Conservation (phyloP, 2,329 filamentous ascomycete species). For the Proliferodiscus dingleyae region DNA sequence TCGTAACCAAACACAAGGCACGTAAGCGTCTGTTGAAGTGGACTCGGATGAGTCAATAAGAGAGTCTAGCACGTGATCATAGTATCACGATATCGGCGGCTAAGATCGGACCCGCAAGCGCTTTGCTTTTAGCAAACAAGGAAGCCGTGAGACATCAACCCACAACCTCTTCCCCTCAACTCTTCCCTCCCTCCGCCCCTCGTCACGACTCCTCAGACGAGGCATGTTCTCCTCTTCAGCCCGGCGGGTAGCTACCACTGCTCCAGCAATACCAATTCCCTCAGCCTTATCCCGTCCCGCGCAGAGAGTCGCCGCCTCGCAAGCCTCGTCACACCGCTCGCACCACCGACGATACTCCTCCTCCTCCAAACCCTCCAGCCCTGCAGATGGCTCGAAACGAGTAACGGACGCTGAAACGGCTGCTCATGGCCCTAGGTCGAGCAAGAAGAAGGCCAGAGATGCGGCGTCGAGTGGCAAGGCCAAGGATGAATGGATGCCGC, state of each 20-base stretch:
- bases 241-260: slow-evolving; percentile 26
- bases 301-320: slow-evolving; percentile 23
- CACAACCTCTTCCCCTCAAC: not conserved
- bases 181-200: not conserved
- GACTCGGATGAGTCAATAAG: no score
- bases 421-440: slow-evolving; percentile 37
- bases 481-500: slow-evolving; percentile 44
- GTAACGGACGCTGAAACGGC: slow-evolving; percentile 14
- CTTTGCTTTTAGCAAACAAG: not conserved
- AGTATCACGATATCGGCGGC: not conserved
- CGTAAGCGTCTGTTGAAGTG: no score
- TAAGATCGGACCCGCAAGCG: not conserved
- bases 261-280: slow-evolving; percentile 24
- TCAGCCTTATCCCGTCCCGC: slow-evolving; percentile 22
- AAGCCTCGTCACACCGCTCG: slow-evolving; percentile 26
- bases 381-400: slow-evolving; percentile 31
- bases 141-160: not conserved
- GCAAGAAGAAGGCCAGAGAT: slow-evolving; percentile 54
- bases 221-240: slow-evolving; percentile 33
- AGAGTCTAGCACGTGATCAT: no score
- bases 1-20: no score
- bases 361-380: slow-evolving; percentile 36
- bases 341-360: slow-evolving; percentile 33
- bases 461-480: slow-evolving; percentile 33
- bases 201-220: slow-evolving; percentile 7